Base-by-base conservation (phyloP, 805 yeast genomes). In the Saccharomyces eubayanus region DNA sequence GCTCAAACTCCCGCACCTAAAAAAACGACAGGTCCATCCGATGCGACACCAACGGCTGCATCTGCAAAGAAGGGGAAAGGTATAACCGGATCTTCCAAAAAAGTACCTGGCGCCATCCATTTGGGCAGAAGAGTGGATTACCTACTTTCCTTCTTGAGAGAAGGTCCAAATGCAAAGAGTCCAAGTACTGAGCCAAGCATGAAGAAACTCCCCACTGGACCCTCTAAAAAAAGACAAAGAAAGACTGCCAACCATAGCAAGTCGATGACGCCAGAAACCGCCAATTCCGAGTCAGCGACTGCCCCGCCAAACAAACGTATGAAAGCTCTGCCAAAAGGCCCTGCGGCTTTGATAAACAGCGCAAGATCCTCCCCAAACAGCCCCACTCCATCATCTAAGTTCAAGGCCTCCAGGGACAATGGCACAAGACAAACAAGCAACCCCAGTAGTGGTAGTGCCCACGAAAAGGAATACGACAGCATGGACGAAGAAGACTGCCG, bases 61-160 rank as follows among this genome's bases (percentile, higher is more conserved):
- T 28, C 49, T 5, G 62, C 57, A n/a, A 64, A 64, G 53, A 64
- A 61, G 28, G 61, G 61, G 10, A 63, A 63, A 51, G 63, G 63
- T 31, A 54, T 56, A 24, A 55, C 65, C 6, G 65, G 76, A 50
- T 60, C 71, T 21, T 62, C 74, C 30, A 87, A 89, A 59, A 86
- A 83, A 63, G 87, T 86, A 3, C 98, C 99, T 0, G 94, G 95
- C 8, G 79, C 97, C 2, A 94, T 94, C 16, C 99, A 94, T 71
- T 74, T 94, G 50, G 89, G 88, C 10, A 82, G 99, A 70, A 82
- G 99, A 66, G 84, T 89, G 1, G 99, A 95, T 67, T 92, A 91
- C 63, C 75, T 94, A 62, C 78, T 92, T 28, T 71, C 81, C 2
- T 83, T 89, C 10, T 71, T 92, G 60, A 77, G 78, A 56, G 96